Conservation (phyloP, 352 stramenopile genomes). For the Phytophthora chlamydospora region DNA sequence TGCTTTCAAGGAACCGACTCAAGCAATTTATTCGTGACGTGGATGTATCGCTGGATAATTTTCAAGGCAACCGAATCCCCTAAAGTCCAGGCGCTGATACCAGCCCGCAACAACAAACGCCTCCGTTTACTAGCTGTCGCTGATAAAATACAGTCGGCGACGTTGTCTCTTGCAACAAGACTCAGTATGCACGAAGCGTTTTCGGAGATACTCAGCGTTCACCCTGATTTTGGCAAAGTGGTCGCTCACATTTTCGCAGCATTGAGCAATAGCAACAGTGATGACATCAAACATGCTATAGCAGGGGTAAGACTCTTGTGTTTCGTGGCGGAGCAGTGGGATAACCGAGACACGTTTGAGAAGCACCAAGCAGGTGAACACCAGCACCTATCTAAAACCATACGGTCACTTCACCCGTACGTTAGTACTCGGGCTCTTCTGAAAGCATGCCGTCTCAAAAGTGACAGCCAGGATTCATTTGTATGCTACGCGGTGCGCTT, state of each 20-base stretch:
- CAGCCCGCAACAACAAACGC: slow-evolving; percentile 4
- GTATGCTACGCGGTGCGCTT: slow-evolving; percentile 11
- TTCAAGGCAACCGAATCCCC: slow-evolving; percentile 10
- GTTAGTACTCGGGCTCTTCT: slow-evolving; percentile 2
- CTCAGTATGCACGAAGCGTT: slow-evolving; percentile 12
- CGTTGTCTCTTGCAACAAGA: slow-evolving; percentile 1
- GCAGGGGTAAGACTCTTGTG: slow-evolving; percentile 23
- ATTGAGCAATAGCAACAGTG: neutral
- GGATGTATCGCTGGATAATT: slow-evolving; percentile 17
- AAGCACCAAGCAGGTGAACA: neutral
- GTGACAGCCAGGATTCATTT: slow-evolving; percentile 1
- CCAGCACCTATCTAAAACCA: neutral
- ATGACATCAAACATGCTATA: neutral
- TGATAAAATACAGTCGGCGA: slow-evolving; percentile 1
- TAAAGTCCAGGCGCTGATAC: neutral
- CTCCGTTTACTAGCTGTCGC: neutral
- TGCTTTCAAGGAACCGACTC: neutral
- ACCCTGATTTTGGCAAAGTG: slow-evolving; percentile 9
- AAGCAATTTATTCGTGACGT: slow-evolving; percentile 6
- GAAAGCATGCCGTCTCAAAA: slow-evolving; percentile 6
- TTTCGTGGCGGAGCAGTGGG: slow-evolving; percentile 22
- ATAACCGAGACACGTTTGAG: neutral
- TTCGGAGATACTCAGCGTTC: slow-evolving; percentile 7
- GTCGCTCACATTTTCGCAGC: slow-evolving; percentile 13
- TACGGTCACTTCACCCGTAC: neutral